Percentiles rank a stretch among this genome's conserved stretches.
Conservation (phyloP, 805 yeast species). For the Nakazawaea siamensis region DNA sequence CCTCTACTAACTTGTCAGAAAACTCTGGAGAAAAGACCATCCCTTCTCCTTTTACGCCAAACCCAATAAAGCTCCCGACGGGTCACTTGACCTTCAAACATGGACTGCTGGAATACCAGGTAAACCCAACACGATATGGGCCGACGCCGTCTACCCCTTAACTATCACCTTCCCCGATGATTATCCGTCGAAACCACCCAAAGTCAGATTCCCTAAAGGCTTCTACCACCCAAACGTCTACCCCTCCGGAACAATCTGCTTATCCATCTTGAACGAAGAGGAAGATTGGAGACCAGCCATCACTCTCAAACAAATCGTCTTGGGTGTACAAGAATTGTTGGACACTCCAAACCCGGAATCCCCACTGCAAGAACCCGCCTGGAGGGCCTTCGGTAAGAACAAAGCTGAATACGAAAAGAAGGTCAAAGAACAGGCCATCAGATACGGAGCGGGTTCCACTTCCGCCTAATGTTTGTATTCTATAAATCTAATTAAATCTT, state of each 20-base stretch:
- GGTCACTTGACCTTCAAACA: slow-evolving; percentile 70
- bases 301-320: slow-evolving; percentile 77
- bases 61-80: slow-evolving; percentile 75
- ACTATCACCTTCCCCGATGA: slow-evolving; percentile 80
- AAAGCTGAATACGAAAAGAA: slow-evolving; percentile 61
- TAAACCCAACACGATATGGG: slow-evolving; percentile 79
- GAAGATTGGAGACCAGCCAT: slow-evolving; percentile 99
- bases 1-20: slow-evolving; percentile 33
- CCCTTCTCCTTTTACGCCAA: slow-evolving; percentile 97
- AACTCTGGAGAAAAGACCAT: slow-evolving; percentile 97
- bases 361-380: slow-evolving; percentile 97
- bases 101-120: slow-evolving; percentile 99
- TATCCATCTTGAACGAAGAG: slow-evolving; percentile 86
- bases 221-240: slow-evolving; percentile 97
- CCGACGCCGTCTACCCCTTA: slow-evolving; percentile 80
- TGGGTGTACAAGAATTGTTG: slow-evolving; percentile 88
- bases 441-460: slow-evolving; percentile 36
- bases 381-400: slow-evolving; percentile 75
- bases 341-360: slow-evolving; percentile 90
- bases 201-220: slow-evolving; percentile 78
- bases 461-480: slow-evolving; percentile 46
- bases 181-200: slow-evolving; percentile 95
- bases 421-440: slow-evolving; percentile 74
- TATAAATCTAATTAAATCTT: slow-evolving; percentile 67
- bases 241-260: slow-evolving; percentile 95